These are phyloP conservation scores for Fusarium sp. DNA, from an alignment of 2,329 filamentous ascomycete species.

Conservation along the genomic window DNA sequence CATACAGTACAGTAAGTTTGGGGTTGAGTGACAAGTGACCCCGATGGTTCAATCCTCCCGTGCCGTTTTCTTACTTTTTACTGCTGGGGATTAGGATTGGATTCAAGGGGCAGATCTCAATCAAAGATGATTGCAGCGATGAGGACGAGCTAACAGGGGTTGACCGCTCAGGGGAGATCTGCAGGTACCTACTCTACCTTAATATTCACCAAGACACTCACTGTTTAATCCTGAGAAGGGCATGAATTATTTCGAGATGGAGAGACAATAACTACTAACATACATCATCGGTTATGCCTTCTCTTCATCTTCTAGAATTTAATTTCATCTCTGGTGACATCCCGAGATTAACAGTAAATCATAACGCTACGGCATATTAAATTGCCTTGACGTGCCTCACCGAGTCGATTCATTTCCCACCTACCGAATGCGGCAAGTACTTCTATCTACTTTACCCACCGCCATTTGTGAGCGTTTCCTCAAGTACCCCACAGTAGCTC, in stretches of 20 bases:
- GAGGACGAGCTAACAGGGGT: conserved; percentile 15
- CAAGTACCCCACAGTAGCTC: conserved; percentile 16
- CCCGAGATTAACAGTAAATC: conserved; percentile 26
- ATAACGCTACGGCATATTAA: conserved; percentile 29
- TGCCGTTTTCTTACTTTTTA: background rate
- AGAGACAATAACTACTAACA: background rate
- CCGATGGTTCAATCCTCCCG: background rate
- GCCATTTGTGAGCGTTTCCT: background rate
- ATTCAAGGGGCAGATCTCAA: conserved; percentile 33
- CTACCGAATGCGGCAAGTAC: conserved; percentile 33
- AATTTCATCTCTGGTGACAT: conserved; percentile 14
- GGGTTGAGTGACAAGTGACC: background rate
- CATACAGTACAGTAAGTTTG: background rate
- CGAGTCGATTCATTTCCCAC: conserved; percentile 33
- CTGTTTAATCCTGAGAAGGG: background rate
- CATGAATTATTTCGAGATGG: background rate
- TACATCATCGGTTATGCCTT: background rate
- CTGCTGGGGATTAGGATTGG: background rate
- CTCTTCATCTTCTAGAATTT: conserved; percentile 16
- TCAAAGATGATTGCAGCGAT: conserved; percentile 9
- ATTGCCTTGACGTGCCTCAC: conserved; percentile 13
- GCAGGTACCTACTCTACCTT: background rate
- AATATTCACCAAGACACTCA: background rate
- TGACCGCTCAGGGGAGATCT: conserved; percentile 13
- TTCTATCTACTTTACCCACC: background rate